Conservation (phyloP, 208 protist species). For the Crithidia fasciculata region DNA sequence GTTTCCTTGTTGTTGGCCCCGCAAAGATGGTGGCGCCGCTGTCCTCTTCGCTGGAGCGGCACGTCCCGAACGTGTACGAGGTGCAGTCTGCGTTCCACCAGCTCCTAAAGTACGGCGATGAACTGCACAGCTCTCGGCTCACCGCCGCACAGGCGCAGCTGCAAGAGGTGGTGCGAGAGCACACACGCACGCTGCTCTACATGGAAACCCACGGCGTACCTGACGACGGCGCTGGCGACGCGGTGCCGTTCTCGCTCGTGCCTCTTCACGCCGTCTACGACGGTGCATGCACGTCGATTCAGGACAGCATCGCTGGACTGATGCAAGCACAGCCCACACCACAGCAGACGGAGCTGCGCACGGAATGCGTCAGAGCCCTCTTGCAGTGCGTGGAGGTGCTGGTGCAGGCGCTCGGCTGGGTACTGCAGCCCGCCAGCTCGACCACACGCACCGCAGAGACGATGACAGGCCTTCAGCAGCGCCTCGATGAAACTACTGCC, state of each 20-base stretch:
- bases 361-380: neutral
- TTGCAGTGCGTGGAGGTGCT: slow-evolving; percentile 14
- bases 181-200: slow-evolving; percentile 33
- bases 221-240: neutral
- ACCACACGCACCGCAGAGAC: neutral
- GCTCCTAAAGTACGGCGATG: slow-evolving; percentile 8
- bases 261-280: slow-evolving; percentile 29
- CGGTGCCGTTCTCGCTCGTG: slow-evolving; percentile 17
- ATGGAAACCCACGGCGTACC: slow-evolving; percentile 33
- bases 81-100: slow-evolving; percentile 28
- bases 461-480: slow-evolving; percentile 16
- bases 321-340: neutral
- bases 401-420: slow-evolving; percentile 23
- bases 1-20: neutral
- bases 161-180: slow-evolving; percentile 33
- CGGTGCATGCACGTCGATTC: slow-evolving; percentile 6
- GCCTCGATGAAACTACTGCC: neutral
- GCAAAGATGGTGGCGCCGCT: neutral
- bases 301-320: slow-evolving; percentile 12
- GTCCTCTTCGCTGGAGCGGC: slow-evolving; percentile 4
- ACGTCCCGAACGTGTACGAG: slow-evolving; percentile 27
- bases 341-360: neutral
- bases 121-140: slow-evolving; percentile 14
- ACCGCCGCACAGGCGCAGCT: slow-evolving; percentile 28
- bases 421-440: slow-evolving; percentile 14